These are phyloP conservation scores for Quercus ilex DNA, from an alignment of 306 rosid species.

Conservation along the genomic window DNA sequence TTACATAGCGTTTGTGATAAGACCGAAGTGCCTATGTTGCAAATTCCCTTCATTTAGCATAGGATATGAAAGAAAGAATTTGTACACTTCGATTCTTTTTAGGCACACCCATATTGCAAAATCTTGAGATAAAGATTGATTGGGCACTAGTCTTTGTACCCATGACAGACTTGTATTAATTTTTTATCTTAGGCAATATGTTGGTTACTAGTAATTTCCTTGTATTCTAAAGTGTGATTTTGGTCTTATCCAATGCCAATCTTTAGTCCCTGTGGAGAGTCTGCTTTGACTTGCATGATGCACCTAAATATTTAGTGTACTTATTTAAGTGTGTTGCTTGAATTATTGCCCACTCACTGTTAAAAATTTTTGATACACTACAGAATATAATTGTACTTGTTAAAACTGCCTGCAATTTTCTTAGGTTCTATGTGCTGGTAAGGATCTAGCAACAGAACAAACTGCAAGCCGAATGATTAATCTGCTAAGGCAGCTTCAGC, in stretches of 20 bases:
- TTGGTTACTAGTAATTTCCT: not conserved
- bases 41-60: not conserved
- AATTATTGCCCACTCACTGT: not conserved
- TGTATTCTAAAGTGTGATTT: not conserved
- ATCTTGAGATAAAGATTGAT: not conserved
- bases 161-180: not conserved
- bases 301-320: not conserved
- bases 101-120: not conserved
- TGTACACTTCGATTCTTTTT: not conserved
- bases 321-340: not conserved
- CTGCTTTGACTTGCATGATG: not conserved
- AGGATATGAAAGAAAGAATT: not conserved
- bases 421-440: constrained; percentile 89
- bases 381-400: not conserved
- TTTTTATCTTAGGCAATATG: not conserved
- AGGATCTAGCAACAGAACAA: constrained; percentile 92
- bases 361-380: not conserved
- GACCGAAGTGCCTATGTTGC: not conserved
- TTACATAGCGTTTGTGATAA: not conserved
- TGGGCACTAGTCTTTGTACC: not conserved
- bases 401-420: constrained; percentile 3
- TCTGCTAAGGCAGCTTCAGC: constrained; percentile 90
- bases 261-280: not conserved
- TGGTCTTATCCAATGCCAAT: not conserved
- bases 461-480: constrained; percentile 76